Conservation (phyloP, 2,329 filamentous ascomycete genomes). For the Grosmannia huntii region DNA sequence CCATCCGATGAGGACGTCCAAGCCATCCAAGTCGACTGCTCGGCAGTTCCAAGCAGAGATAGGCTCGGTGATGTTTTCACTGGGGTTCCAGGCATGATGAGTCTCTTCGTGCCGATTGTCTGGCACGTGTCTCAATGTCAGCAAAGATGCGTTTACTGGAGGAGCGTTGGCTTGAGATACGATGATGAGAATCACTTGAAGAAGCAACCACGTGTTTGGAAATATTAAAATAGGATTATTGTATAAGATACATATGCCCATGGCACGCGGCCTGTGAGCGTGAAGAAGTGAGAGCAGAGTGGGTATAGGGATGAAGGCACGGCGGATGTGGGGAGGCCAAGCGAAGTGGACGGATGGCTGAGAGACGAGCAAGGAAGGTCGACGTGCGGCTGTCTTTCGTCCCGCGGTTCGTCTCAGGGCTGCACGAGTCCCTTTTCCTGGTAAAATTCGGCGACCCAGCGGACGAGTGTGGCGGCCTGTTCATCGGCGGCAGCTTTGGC, state of each 20-base stretch:
- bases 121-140: not conserved
- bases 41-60: not conserved
- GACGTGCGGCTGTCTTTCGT: not conserved
- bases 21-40: not conserved
- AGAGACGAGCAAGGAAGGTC: not conserved
- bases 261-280: not conserved
- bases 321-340: not conserved
- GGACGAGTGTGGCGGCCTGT: slow-evolving; percentile 34
- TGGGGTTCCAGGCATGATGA: not conserved
- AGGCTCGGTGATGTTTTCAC: not conserved
- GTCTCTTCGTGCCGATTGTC: too few relatives aligned
- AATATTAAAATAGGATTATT: too few relatives aligned
- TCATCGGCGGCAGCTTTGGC: slow-evolving; percentile 35
- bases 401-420: not conserved
- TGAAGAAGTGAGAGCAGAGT: not conserved
- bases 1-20: not conserved
- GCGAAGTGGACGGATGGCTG: not conserved
- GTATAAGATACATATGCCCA: not conserved
- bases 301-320: not conserved
- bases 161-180: too few relatives aligned
- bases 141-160: too few relatives aligned
- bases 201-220: too few relatives aligned
- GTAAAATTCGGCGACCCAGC: slow-evolving; percentile 41
- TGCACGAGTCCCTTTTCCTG: slow-evolving; percentile 13
- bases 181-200: too few relatives aligned